A percentile compares a stretch with the other conserved stretches of the same genome.
phyloP scores from a whole-genome alignment of 106 monocot genomes.

The Allium sativum region DNA sequence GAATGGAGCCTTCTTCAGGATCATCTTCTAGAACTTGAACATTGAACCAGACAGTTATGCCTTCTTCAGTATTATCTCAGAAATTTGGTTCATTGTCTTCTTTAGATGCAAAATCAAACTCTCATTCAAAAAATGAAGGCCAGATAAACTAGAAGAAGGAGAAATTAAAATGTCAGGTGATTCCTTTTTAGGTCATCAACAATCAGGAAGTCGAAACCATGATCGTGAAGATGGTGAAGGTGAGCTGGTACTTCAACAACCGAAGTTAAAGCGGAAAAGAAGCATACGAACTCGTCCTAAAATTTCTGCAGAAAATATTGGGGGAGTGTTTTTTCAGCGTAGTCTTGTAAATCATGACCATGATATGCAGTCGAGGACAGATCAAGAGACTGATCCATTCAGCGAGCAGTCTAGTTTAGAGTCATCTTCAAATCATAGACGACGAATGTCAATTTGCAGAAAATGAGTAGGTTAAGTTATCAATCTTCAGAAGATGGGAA shows the following conservation, averaged over 20 bases:
- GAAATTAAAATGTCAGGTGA: slow-evolving; percentile 87
- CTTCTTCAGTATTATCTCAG: slow-evolving; percentile 60
- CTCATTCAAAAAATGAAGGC: slow-evolving; percentile 29
- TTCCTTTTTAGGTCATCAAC: slow-evolving; percentile 54
- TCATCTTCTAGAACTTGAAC: slow-evolving; percentile 69
- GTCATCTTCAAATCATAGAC: slow-evolving; percentile 30
- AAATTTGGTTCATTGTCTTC: slow-evolving; percentile 93
- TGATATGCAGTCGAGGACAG: slow-evolving; percentile 26
- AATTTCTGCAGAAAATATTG: slow-evolving; percentile 25
- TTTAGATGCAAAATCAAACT: slow-evolving; percentile 61
- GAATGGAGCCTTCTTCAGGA: slow-evolving; percentile 48
- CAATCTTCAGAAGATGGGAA: slow-evolving; percentile 32
- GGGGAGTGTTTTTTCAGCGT: slow-evolving; percentile 17
- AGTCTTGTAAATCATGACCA: slow-evolving; percentile 21
- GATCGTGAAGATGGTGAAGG: slow-evolving; percentile 68
- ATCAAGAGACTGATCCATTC: slow-evolving; percentile 21
- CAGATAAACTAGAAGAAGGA: slow-evolving; percentile 86
- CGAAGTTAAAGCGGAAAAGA: slow-evolving; percentile 77
- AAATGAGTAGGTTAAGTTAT: slow-evolving; percentile 38
- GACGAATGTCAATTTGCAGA: slow-evolving; percentile 25
- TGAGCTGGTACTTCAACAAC: slow-evolving; percentile 75
- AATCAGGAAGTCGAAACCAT: slow-evolving; percentile 52
- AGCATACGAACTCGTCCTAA: slow-evolving; percentile 69
- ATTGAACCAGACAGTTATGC: slow-evolving; percentile 35
- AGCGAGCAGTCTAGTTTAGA: slow-evolving; percentile 15